A percentile compares a stretch with the other conserved stretches of the same genome.
Conservation (phyloP, 1,284 basidiomycete genomes). For the Microbotryum silenes-acaulis region DNA sequence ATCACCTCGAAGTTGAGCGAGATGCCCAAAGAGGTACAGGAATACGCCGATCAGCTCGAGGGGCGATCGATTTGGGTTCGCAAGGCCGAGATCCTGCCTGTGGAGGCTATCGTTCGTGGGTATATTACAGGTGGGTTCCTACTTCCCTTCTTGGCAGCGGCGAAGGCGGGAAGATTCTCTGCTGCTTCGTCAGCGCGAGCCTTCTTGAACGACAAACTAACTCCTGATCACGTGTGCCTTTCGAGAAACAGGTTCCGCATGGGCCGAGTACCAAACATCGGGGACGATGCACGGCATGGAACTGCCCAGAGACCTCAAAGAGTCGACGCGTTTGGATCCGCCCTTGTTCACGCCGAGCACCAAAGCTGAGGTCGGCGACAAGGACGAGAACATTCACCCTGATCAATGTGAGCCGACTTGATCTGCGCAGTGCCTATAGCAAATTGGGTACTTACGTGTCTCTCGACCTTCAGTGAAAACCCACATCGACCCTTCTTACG, state of each 20-base stretch:
- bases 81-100: constrained; percentile 79
- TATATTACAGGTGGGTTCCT: constrained; percentile 73
- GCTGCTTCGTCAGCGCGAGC: not conserved
- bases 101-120: constrained; percentile 96
- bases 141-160: not conserved
- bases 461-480: constrained; percentile 23
- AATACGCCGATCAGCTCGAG: constrained; percentile 56
- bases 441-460: too few relatives aligned
- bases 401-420: constrained; percentile 56
- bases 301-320: constrained; percentile 68
- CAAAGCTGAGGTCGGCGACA: constrained; percentile 87
- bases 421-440: not conserved
- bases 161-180: not conserved
- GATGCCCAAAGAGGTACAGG: constrained; percentile 66
- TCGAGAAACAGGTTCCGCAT: constrained; percentile 68
- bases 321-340: constrained; percentile 71
- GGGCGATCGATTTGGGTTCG: constrained; percentile 85
- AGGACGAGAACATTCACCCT: constrained; percentile 97
- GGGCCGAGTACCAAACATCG: constrained; percentile 82
- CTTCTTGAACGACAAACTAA: not conserved
- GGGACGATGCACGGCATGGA: constrained; percentile 83
- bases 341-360: constrained; percentile 95
- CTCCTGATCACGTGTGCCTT: not conserved
- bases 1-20: constrained; percentile 62
- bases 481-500: constrained; percentile 57